phyloP scores from a whole-genome alignment of 176 grass and related monocot genomes.

The Neostapfia colusana region DNA sequence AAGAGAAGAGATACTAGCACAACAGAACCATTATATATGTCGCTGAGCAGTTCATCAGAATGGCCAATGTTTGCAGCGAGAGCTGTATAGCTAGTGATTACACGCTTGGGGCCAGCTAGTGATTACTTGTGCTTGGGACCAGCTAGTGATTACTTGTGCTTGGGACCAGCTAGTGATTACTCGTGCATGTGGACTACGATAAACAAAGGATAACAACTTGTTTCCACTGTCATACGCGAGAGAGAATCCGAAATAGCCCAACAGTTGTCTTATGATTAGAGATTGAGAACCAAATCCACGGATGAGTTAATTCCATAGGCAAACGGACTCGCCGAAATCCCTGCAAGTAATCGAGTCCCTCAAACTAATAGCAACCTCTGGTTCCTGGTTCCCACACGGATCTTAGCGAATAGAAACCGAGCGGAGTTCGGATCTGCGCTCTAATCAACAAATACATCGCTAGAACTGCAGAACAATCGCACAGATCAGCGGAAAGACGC shows the following conservation, averaged over 20 bases:
- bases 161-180: background rate
- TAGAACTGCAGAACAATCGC: background rate
- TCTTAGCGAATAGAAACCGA: background rate
- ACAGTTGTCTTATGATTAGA: background rate
- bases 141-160: background rate
- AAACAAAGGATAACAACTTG: background rate
- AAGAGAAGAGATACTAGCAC: background rate
- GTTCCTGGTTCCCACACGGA: background rate
- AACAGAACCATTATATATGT: conserved; percentile 21
- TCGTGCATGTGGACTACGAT: background rate
- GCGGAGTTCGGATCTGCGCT: conserved; percentile 40
- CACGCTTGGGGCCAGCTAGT: too few species aligned
- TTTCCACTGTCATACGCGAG: too few species aligned
- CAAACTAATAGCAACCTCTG: background rate
- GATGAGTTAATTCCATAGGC: background rate
- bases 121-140: background rate
- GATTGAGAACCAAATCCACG: background rate
- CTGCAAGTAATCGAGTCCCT: background rate
- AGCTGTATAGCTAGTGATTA: background rate
- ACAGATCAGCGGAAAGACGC: background rate
- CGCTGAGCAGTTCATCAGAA: background rate
- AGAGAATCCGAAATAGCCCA: background rate
- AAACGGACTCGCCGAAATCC: background rate
- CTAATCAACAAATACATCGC: background rate
- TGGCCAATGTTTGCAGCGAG: background rate